phyloP scores from a whole-genome alignment of 2,329 filamentous ascomycete genomes.

The Penicillium sp. region DNA sequence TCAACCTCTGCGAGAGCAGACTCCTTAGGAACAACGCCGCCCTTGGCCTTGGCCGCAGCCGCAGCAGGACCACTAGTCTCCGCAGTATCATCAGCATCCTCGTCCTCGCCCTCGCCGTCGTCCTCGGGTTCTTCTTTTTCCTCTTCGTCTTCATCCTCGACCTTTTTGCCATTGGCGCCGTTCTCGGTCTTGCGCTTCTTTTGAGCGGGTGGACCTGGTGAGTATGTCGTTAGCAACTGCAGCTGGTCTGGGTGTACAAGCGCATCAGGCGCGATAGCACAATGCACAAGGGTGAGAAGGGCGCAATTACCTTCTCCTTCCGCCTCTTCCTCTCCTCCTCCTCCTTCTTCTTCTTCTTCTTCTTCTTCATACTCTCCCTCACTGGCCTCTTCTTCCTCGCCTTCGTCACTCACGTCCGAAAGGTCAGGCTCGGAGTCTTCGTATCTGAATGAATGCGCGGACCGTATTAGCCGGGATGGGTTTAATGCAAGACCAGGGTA shows the following conservation, averaged over 20 bases:
- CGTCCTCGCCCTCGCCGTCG: conserved; percentile 27
- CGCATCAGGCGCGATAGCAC: too few relatives aligned
- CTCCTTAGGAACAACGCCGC: conserved; percentile 31
- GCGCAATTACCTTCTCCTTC: conserved; percentile 22
- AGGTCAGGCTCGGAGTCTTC: conserved; percentile 37
- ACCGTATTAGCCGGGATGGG: not conserved
- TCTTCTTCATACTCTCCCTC: conserved; percentile 26
- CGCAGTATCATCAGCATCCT: conserved; percentile 29
- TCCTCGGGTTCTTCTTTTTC: conserved; percentile 8
- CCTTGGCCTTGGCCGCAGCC: conserved; percentile 38
- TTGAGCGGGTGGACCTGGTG: conserved; percentile 27
- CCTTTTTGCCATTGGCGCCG: conserved; percentile 27
- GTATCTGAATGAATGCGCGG: conserved; percentile 30
- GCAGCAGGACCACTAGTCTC: conserved; percentile 36
- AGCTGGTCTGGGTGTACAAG: not conserved
- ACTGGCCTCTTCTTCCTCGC: conserved; percentile 31
- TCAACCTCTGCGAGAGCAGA: conserved; percentile 34
- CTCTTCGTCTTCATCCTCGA: conserved; percentile 20
- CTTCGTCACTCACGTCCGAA: conserved; percentile 32
- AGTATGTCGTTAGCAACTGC: not conserved
- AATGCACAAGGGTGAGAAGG: not conserved
- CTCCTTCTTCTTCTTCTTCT: conserved; percentile 29
- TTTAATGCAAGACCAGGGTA: not conserved
- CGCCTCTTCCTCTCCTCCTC: conserved; percentile 27
- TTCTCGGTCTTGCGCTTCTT: conserved; percentile 38